Conservation (phyloP, 306 rosid species). For the Corylus avellana region DNA sequence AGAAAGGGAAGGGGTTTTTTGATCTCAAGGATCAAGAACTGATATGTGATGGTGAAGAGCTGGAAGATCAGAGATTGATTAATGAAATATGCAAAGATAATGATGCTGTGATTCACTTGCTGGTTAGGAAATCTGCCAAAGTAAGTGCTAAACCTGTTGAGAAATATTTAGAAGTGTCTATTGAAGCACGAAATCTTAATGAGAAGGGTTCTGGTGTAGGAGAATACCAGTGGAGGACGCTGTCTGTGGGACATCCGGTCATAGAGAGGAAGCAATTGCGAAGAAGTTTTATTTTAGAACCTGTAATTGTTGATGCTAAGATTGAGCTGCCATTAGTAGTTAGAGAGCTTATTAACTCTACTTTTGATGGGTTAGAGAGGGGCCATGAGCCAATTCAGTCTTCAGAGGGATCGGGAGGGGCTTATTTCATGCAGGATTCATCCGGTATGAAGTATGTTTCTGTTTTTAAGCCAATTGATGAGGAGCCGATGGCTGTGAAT, state of each 20-base stretch:
- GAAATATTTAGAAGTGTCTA: conserved; percentile 61
- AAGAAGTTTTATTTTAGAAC: conserved; percentile 58
- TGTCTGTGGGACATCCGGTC: conserved; percentile 28
- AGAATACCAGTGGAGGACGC: conserved; percentile 29
- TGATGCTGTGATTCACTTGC: conserved; percentile 57
- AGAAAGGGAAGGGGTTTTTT: conserved; percentile 50
- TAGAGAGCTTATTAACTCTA: conserved; percentile 49
- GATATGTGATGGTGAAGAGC: conserved; percentile 62
- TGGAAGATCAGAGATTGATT: conserved; percentile 77
- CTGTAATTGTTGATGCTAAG: conserved; percentile 40
- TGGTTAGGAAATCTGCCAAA: conserved; percentile 62
- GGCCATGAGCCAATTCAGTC: conserved; percentile 64
- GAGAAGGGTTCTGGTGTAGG: conserved; percentile 25
- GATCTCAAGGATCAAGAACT: conserved; percentile 66
- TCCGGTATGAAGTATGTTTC: conserved; percentile 58
- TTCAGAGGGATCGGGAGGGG: conserved; percentile 80
- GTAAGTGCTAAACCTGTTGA: conserved; percentile 56
- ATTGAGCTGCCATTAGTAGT: conserved; percentile 42
- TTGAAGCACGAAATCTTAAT: conserved; percentile 42
- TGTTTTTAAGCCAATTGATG: conserved; percentile 73
- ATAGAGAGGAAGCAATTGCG: conserved; percentile 29
- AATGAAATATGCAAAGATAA: conserved; percentile 57
- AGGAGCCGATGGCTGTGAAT: conserved; percentile 74
- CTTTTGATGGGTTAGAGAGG: conserved; percentile 57
- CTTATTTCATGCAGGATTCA: conserved; percentile 73